These are phyloP conservation scores for Aspergillus nanangensis DNA, from an alignment of 495 filamentous ascomycete species.

Conservation along the genomic window DNA sequence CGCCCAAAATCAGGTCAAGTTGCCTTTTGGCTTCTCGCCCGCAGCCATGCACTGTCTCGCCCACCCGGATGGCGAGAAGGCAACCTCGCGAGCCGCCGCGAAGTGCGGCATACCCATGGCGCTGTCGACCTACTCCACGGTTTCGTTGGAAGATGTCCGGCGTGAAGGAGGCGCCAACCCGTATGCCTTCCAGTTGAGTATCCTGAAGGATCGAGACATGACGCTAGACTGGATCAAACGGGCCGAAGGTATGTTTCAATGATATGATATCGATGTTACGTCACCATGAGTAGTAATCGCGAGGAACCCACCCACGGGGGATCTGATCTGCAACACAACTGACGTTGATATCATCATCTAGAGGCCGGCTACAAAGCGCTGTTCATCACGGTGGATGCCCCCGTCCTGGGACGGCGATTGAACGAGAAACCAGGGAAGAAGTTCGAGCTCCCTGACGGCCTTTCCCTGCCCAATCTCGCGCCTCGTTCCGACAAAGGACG, in stretches of 20 bases:
- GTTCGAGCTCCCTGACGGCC: constrained; percentile 26
- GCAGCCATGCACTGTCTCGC: constrained; percentile 80
- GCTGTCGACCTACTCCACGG: neutral
- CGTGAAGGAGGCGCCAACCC: constrained; percentile 23
- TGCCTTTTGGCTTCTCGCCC: constrained; percentile 83
- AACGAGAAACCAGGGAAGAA: constrained; percentile 34
- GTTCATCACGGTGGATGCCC: constrained; percentile 82
- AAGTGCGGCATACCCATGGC: constrained; percentile 60
- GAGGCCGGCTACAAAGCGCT: neutral
- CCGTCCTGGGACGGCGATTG: constrained; percentile 62
- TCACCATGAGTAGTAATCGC: too few relatives aligned
- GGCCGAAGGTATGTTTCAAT: neutral
- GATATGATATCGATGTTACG: neutral
- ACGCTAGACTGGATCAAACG: constrained; percentile 68
- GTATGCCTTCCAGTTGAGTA: constrained; percentile 67
- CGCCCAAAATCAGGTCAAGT: constrained; percentile 32
- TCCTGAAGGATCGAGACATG: constrained; percentile 79
- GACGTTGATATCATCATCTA: neutral
- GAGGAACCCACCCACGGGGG: too few relatives aligned
- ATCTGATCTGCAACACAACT: too few relatives aligned
- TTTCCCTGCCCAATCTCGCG: constrained; percentile 2
- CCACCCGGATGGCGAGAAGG: constrained; percentile 71
- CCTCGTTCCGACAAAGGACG: neutral
- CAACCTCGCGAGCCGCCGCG: constrained; percentile 66
- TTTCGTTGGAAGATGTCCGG: constrained; percentile 49